phyloP scores from a whole-genome alignment of 2,329 filamentous ascomycete genomes.

The Alternaria infectoria region DNA sequence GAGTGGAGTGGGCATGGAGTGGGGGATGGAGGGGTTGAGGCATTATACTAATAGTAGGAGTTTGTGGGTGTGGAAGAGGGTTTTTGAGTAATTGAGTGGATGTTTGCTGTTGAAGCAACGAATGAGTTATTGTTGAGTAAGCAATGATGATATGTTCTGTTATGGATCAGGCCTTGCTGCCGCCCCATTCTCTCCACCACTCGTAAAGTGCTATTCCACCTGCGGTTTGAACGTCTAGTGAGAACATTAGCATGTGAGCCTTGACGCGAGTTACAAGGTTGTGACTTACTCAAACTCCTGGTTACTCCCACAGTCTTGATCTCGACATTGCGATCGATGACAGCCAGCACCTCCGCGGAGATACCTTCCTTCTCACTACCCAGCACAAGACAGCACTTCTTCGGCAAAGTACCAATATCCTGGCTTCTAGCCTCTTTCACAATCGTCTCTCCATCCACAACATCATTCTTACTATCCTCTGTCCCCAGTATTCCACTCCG shows the following conservation, averaged over 20 bases:
- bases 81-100: not conserved
- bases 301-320: conserved; percentile 60
- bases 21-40: conserved; percentile 46
- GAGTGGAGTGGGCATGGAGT: conserved; percentile 76
- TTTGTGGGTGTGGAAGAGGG: not conserved
- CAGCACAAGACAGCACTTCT: conserved; percentile 54
- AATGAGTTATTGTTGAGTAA: no score
- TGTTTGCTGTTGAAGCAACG: no score
- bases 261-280: no score
- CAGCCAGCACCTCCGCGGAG: conserved; percentile 54
- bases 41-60: conserved; percentile 19
- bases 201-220: conserved; percentile 60
- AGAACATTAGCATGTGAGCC: not conserved
- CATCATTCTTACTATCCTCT: conserved; percentile 1
- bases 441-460: not conserved
- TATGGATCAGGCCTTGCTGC: no score
- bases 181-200: conserved; percentile 54
- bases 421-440: not conserved
- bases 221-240: conserved; percentile 58
- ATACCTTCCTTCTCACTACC: conserved; percentile 61
- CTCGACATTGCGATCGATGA: conserved; percentile 60
- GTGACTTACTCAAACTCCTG: conserved; percentile 53
- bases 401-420: conserved; percentile 40
- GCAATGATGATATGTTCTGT: no score
- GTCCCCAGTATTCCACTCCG: conserved; percentile 54